Base-by-base conservation (phyloP, 1,284 basidiomycete genomes). In the Apiotrichum gamsii region DNA sequence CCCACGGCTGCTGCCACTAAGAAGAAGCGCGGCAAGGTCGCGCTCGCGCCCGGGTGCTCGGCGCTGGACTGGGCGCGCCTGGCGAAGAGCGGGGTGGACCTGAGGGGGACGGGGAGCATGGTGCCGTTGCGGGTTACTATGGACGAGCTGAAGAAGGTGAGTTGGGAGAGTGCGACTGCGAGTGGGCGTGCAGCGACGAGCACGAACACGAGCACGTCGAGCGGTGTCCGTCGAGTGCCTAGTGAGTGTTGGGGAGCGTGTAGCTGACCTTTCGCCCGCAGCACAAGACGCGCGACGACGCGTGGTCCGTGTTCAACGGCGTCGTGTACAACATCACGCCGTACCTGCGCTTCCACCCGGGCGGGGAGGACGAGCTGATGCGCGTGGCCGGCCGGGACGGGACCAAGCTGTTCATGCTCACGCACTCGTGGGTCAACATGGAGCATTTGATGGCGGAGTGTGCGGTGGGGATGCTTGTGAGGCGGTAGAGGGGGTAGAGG, bases 311-410 rank as follows among this genome's bases (percentile, higher is more conserved):
- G 0, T 85, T 97, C 72, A 83, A 85, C 57, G 91, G 91, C 39
- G 93, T 88, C 66, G 91, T 98, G 19, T 98, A 98, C 75, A 96
- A 98, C 69, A 87, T 98, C 39, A 94, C 91, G 2, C 82, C 87
- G 0, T 98, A 97, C 70, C 72, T 96, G 6, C 77, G 83, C 1
- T 98, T 85, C 62, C 95, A 98, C 67, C 94, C 94, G 0, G 94
- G 94, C 11, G 95, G 94, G 8, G 88, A 85, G 72, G 83, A 84
- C 58, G 90, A 97, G 65, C 75, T 98, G 33, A 87, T 98, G 88
- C 80, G 94, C n/a, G 86, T 87, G 14, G 94, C 94, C 5, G 94
- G 95, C 1, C 77, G 90, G 49, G 95, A 98, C 65, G 93, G 93
- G 13, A 90, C 90, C 1, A 85, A 90, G 63, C 76, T 98, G 19